A percentile compares a stretch with the other conserved stretches of the same genome.
Conservation (phyloP, 371 early-diverging fungal species). For the Syncephalastrum monosporum region DNA sequence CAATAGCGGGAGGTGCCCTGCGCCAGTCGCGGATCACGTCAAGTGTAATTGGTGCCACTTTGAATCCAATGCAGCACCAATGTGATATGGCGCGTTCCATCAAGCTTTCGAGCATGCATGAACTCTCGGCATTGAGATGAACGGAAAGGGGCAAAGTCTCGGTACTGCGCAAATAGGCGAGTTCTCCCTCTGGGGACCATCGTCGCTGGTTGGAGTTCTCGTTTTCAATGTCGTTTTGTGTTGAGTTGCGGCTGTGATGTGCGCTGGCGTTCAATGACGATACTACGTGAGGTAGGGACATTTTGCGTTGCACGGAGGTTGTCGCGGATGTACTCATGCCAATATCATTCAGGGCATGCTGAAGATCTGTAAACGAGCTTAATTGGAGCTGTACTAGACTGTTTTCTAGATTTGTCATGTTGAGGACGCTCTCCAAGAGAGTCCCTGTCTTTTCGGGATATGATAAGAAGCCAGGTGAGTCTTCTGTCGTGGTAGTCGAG, state of each 20-base stretch:
- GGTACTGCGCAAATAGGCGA: slow-evolving; percentile 5
- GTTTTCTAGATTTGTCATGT: background rate
- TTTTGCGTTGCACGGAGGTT: background rate
- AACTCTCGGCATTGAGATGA: slow-evolving; percentile 12
- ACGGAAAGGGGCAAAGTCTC: slow-evolving; percentile 14
- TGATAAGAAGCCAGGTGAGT: too few relatives aligned
- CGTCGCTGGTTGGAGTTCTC: background rate
- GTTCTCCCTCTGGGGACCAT: slow-evolving; percentile 9
- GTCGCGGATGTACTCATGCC: background rate
- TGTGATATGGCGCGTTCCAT: slow-evolving; percentile 20
- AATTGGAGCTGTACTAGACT: background rate
- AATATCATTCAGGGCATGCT: background rate
- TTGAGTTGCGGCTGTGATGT: too few relatives aligned
- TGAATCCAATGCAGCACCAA: slow-evolving; percentile 38
- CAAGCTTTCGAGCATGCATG: slow-evolving; percentile 18
- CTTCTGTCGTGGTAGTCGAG: too few relatives aligned
- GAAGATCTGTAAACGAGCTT: slow-evolving; percentile 3
- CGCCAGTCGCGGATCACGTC: slow-evolving; percentile 23
- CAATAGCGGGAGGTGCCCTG: slow-evolving; percentile 21
- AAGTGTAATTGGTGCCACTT: slow-evolving; percentile 25
- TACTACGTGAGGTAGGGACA: background rate
- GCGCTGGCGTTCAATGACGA: background rate
- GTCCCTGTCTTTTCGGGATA: too few relatives aligned
- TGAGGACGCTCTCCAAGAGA: too few relatives aligned
- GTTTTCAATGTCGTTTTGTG: background rate